Evolutionary conservation across 441 rosid genomes (phyloP).

Genomic region (Adansonia gregorii): DNA sequence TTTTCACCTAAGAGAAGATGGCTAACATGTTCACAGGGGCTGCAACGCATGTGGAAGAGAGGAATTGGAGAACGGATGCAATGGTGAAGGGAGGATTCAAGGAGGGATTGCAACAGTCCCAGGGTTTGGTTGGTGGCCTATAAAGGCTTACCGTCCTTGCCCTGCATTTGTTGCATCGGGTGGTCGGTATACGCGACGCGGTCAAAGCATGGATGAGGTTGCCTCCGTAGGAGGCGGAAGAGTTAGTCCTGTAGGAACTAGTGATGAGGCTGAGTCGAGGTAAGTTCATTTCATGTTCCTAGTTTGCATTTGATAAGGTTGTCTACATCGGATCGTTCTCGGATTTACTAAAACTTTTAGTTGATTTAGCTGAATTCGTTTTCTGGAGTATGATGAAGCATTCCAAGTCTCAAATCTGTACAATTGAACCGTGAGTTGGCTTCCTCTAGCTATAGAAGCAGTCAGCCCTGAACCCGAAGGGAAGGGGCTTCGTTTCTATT

Average conservation of each 20-base stretch:
- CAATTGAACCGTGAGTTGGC: background rate
- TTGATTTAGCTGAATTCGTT: background rate
- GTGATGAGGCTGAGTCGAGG: constrained; percentile 37
- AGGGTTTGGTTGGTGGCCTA: constrained; percentile 99
- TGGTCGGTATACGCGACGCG: constrained; percentile 70
- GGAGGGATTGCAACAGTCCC: constrained; percentile 95
- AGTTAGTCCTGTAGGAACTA: constrained; percentile 26
- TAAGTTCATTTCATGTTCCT: constrained; percentile 22
- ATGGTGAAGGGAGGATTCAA: constrained; percentile 94
- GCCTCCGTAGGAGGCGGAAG: constrained; percentile 53
- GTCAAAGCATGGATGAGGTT: constrained; percentile 95
- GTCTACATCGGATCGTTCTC: background rate
- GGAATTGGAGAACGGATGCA: constrained; percentile 82
- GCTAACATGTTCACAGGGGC: constrained; percentile 49
- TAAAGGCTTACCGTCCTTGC: constrained; percentile 89
- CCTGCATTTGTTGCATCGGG: constrained; percentile 83
- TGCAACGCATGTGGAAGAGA: constrained; percentile 82
- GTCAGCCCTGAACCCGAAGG: background rate
- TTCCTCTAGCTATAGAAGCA: background rate
- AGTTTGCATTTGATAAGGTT: background rate
- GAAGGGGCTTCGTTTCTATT: background rate
- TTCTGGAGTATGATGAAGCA: constrained; percentile 7
- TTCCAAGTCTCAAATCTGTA: background rate
- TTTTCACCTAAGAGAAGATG: constrained; percentile 14
- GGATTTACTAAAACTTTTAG: background rate